Percentiles rank a stretch among this genome's conserved stretches.
These are phyloP conservation scores for Fragaria ananassa DNA, from an alignment of 306 rosid species.

Conservation along the genomic window DNA sequence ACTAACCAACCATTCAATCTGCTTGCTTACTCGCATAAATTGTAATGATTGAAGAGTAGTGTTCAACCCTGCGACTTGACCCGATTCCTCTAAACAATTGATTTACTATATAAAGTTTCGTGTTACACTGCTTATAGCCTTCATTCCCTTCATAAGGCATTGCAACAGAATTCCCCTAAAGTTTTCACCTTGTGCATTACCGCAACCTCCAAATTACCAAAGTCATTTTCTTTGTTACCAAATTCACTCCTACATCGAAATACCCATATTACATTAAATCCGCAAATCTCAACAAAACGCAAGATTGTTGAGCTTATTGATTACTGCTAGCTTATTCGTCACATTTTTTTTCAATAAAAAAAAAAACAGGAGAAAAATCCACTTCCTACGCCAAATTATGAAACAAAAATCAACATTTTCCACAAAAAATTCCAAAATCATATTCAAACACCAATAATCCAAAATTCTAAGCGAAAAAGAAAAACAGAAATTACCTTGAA, in stretches of 20 bases:
- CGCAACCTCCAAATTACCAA: not conserved
- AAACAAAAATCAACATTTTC: not conserved
- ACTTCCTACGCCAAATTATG: not conserved
- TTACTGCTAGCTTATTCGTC: not conserved
- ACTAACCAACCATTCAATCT: not conserved
- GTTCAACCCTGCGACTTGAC: not conserved
- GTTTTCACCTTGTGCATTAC: not conserved
- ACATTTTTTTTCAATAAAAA: not conserved
- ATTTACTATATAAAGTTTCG: not conserved
- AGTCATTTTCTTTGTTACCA: not conserved
- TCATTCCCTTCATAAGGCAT: not conserved
- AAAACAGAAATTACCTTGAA: slow-evolving; percentile 22
- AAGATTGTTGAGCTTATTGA: not conserved
- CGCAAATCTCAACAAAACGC: not conserved
- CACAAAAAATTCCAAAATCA: not conserved
- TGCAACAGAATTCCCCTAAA: not conserved
- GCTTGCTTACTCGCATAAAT: not conserved
- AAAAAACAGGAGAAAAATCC: not conserved
- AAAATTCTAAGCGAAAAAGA: no score
- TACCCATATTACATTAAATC: not conserved
- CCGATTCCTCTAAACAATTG: not conserved
- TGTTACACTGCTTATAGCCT: not conserved
- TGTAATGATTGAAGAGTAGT: not conserved
- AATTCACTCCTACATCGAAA: not conserved
- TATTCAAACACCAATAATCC: not conserved